Evolutionary conservation across 768 basidiomycete species (phyloP).

Genomic region (Astraeus odoratus): DNA sequence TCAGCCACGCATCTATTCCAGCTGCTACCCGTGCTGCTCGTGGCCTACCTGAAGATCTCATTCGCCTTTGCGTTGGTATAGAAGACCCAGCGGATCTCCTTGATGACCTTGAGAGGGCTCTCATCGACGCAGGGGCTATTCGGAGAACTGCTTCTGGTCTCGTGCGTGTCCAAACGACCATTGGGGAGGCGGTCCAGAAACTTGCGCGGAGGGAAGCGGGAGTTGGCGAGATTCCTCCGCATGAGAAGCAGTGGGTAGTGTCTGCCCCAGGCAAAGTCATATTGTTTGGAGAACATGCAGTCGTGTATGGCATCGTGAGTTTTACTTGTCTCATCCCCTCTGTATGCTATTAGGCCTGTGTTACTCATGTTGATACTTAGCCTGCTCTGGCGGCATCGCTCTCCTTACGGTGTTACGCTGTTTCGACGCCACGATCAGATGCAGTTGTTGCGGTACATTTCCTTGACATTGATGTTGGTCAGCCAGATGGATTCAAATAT

Average conservation of each 20-base stretch:
- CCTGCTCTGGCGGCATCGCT: constrained; percentile 94
- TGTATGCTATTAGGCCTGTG: not conserved
- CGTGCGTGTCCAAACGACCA: constrained; percentile 41
- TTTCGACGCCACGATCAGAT: constrained; percentile 72
- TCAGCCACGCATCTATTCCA: constrained; percentile 95
- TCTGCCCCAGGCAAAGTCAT: constrained; percentile 98
- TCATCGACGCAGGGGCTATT: constrained; percentile 89
- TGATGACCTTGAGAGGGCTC: constrained; percentile 90
- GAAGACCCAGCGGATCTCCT: constrained; percentile 91
- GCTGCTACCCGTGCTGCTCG: constrained; percentile 92
- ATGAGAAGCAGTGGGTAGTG: constrained; percentile 68
- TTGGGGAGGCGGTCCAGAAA: constrained; percentile 62
- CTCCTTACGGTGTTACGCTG: constrained; percentile 90
- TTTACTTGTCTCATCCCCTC: constrained; percentile 4
- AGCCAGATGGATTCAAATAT: constrained; percentile 45
- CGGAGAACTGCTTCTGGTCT: constrained; percentile 37
- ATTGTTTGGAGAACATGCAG: constrained; percentile 96
- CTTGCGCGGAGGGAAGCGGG: constrained; percentile 36
- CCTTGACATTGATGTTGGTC: constrained; percentile 52
- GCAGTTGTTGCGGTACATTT: constrained; percentile 60
- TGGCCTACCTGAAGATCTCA: constrained; percentile 96
- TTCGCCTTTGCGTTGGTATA: constrained; percentile 96
- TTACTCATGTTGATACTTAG: constrained; percentile 30
- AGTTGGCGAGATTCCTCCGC: constrained; percentile 12
- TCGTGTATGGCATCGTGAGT: constrained; percentile 93